phyloP scores from a whole-genome alignment of 1,139 yeast species.

The Sugiyamaella paludigena region DNA sequence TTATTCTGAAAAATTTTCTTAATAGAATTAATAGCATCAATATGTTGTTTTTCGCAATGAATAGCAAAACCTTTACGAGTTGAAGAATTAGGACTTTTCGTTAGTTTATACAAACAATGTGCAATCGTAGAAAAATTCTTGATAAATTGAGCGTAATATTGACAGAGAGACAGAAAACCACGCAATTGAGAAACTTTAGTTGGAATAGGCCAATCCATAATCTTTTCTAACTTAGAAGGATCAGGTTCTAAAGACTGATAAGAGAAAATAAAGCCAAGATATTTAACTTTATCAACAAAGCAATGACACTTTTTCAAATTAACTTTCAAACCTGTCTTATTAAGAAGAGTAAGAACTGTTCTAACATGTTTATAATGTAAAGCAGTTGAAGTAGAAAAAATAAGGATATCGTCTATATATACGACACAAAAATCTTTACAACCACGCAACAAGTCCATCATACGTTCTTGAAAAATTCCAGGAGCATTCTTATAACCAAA shows the following conservation, averaged over 20 bases:
- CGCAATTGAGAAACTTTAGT: background rate
- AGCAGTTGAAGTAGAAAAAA: too few species aligned
- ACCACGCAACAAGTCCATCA: background rate
- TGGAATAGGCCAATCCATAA: constrained; percentile 2
- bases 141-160: background rate
- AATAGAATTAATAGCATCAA: background rate
- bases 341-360: too few species aligned
- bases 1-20: background rate
- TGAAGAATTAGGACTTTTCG: too few species aligned
- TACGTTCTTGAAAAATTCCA: constrained; percentile 2
- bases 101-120: background rate
- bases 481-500: constrained; percentile 22
- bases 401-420: constrained; percentile 3
- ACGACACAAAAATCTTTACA: background rate
- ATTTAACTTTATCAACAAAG: too few species aligned
- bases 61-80: too few species aligned
- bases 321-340: too few species aligned
- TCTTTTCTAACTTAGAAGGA: background rate
- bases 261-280: too few species aligned
- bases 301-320: too few species aligned
- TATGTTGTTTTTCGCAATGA: too few species aligned
- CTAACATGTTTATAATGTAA: too few species aligned
- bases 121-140: background rate
- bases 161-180: background rate
- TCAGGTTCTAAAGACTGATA: background rate